Evolutionary conservation across 345 rosid species (phyloP), one percentile per base, ranked within the genome.

Genomic region (Brassica juncea): DNA sequence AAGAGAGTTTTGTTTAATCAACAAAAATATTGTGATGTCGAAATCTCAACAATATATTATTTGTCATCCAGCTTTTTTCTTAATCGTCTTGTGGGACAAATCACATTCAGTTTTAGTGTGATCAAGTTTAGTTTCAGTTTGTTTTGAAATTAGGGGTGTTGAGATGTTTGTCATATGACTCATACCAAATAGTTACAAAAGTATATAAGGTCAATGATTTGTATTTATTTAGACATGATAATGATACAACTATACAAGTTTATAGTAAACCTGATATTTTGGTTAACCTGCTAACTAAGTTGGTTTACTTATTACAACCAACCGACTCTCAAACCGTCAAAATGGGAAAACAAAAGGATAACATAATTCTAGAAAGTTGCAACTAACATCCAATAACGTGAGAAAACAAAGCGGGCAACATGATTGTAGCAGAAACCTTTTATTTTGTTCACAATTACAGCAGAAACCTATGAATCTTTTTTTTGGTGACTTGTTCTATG

Each of bases 21-120:
- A 0, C 69, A 19, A 69, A 69, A 76, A 7, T 27, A 12, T 61
- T 70, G 34, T 25, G 71, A 77, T 34, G 37, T 62, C 31, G 80
- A 77, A 52, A 49, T 70, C 57, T 54, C 49, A 77, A 77, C 81
- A 15, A 71, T 35, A 23, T 16, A 77, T 15, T 54, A 60, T 5
- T 23, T 28, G 60, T 76, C 67, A 12, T 28, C 31, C 16, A 57
- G 8, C 19, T 12, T 35, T 35, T 12, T 12, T 44, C 32, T 30
- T 30, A 25, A 16, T 11, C 27, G 19, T 67, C 25, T 35, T 64
- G 19, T 37, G 21, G 66, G 27, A 19, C 42, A 16, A 0, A 63
- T 61, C 42, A 44, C 21, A 23, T 68, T 21, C 21, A 67, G 2
- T 10, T 2, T 11, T 10, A 2, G 31, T 54, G 8, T 19, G 52